A percentile compares a stretch with the other conserved stretches of the same genome.
Evolutionary conservation across 352 stramenopile genomes (phyloP).

Genomic region (Phytophthora cryptogea): DNA sequence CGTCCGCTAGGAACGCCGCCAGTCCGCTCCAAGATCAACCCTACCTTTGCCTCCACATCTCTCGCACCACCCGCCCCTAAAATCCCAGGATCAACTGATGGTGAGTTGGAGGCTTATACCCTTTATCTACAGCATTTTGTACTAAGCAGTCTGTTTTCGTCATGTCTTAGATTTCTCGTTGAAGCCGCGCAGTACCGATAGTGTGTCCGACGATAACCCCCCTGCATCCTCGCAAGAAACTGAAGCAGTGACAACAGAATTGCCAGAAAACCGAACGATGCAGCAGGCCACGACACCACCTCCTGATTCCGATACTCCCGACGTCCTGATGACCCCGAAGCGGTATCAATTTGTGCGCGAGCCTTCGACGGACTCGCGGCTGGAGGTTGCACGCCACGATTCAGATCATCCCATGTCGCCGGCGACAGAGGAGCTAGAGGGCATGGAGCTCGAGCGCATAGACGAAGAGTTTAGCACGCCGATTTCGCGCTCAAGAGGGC

Average conservation of each 20-base stretch:
- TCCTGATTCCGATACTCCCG: constrained; percentile 28
- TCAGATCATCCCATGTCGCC: constrained; percentile 46
- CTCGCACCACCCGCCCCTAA: constrained; percentile 25
- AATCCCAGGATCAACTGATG: constrained; percentile 40
- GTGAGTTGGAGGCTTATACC: constrained; percentile 22
- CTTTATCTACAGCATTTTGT: constrained; percentile 1
- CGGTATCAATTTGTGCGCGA: constrained; percentile 82
- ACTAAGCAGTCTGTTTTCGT: constrained; percentile 10
- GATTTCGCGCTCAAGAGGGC: constrained; percentile 49
- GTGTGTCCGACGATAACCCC: constrained; percentile 14
- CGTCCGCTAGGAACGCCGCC: constrained; percentile 49
- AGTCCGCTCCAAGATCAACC: constrained; percentile 56
- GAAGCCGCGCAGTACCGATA: constrained; percentile 38
- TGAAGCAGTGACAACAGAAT: constrained; percentile 17
- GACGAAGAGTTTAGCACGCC: constrained; percentile 86
- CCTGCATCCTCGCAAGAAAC: constrained; percentile 31
- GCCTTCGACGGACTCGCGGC: constrained; percentile 61
- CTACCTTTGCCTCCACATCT: constrained; percentile 43
- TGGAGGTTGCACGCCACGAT: constrained; percentile 37
- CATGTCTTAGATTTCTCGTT: constrained; percentile 46
- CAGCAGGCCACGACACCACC: constrained; percentile 42
- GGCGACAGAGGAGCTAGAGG: constrained; percentile 65
- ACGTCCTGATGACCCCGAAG: constrained; percentile 65
- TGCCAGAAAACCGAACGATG: constrained; percentile 33
- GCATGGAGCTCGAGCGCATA: constrained; percentile 76